Base-by-base conservation (phyloP, 169 alveolate species). In the Cryptosporidium tyzzeri region DNA sequence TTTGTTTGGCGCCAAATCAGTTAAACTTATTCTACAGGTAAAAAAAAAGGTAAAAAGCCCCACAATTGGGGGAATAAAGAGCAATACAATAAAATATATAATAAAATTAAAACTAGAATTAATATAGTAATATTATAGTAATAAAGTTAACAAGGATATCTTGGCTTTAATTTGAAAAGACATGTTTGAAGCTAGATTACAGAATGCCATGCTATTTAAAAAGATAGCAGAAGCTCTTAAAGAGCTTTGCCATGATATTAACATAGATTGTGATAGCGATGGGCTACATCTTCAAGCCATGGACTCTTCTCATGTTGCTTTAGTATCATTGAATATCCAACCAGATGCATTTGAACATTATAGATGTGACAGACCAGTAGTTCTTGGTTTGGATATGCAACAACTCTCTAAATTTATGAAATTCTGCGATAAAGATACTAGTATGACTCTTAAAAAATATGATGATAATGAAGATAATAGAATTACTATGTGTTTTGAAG, bases 141-240 rank as follows among this genome's bases (percentile, higher is more conserved):
- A 7, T 26, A 21, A 55, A 55, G 26, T 55, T 21, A 55, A 26
- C 1, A 23, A 55, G 21, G 35, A 10, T 26, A 55, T n/a, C 67
- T 21, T 55, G 67, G 29, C 7, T 55, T 44, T 45, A 23, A 44
- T 29, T 74, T 68, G 86, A 14, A 21, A 75, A 94, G 35, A 92
- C 75, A 95, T 95, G 95, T 94, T 96, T 74, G 98, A 97, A 93
- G 98, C 98, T 31, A 95, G 96, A 92, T 85, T 97, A 68, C 94
- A 93, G 86, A 95, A 97, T 93, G 99, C 98, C 35, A 93, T 94
- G 29, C 91, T 96, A 41, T 93, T 98, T 86, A 97, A 97, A 92
- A 96, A 97, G 55, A 93, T 98, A 68, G 96, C 97, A 69, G 98
- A 96, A 91, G 95, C 98, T 14, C 71, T 96, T 53, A 93, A 94